Evolutionary conservation across 495 filamentous ascomycete species (phyloP), one percentile per base, ranked within the genome.

Genomic region (Hypoxylon rickii): DNA sequence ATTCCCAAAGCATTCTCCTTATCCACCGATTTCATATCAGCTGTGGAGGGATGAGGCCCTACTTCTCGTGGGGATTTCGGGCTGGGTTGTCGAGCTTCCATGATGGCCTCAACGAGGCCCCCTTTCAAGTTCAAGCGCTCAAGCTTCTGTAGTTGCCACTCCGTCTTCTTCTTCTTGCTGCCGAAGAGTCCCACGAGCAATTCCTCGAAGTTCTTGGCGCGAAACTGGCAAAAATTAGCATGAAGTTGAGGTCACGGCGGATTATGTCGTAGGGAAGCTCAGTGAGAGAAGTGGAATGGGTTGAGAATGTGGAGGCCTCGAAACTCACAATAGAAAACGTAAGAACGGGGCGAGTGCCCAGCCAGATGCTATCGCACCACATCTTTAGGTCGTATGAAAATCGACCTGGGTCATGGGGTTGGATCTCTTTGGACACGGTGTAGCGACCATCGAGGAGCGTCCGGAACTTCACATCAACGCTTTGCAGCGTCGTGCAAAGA

Each of bases 381-480:
- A 45, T 12, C 6, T 36, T 51, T 33, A 49, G 7, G 8, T 29
- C 41, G 17, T 55, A 61, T 2, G 18, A 19, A 21, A 12, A 12
- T 18, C 7, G 8, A 2, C 19, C 21, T 0, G 2, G 12, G 0
- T 29, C 17, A 5, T 3, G 17, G 1, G 24, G 40, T 18, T 10
- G 19, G 11, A 34, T 21, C 8, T 42, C 31, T 20, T 56, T 36
- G 15, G 43, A 50, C 7, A 3, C 1, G 0, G 50, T 44, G 22
- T 44, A 55, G 7, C 34, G 16, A 3, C 10, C 11, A 5, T n/a
- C 13, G 1, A 34, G 17, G 3, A 62, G 2, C 3, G 12, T n/a
- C 20, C 26, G 20, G 22, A 62, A 62, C 4, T 16, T 15, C 2
- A 3, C 7, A 8, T 62, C 46, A n/a, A 57, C 48, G 0, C n/a